phyloP scores from a whole-genome alignment of 495 filamentous ascomycete species.

The Thermochaetoides thermophila region DNA sequence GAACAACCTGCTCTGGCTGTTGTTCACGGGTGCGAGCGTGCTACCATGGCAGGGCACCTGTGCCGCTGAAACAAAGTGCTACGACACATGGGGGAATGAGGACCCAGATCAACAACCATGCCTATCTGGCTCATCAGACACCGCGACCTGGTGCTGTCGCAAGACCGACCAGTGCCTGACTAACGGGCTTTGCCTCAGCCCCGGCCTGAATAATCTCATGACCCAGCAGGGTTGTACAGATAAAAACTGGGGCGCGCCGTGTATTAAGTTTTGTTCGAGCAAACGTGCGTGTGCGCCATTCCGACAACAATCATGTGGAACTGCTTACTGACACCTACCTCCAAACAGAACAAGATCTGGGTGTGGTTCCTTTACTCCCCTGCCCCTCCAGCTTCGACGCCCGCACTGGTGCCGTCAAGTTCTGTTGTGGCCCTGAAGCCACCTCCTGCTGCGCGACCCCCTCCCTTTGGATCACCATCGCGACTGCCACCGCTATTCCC shows the following conservation, averaged over 20 bases:
- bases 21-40: background rate
- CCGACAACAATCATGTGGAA: no score
- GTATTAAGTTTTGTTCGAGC: constrained; percentile 6
- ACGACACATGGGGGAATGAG: constrained; percentile 9
- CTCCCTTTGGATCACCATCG: constrained; percentile 1
- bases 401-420: constrained; percentile 1
- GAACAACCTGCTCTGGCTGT: background rate
- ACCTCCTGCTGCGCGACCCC: constrained; percentile 5
- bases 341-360: background rate
- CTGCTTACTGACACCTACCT: background rate
- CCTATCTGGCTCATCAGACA: background rate
- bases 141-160: constrained; percentile 8
- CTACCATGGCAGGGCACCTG: background rate
- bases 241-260: constrained; percentile 6
- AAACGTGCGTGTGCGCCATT: background rate
- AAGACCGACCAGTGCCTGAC: constrained; percentile 11
- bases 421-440: constrained; percentile 10
- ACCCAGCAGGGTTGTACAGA: constrained; percentile 16
- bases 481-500: constrained; percentile 6
- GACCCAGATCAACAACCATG: constrained; percentile 8
- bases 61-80: constrained; percentile 6
- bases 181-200: constrained; percentile 12
- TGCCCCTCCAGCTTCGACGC: constrained; percentile 6
- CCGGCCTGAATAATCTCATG: constrained; percentile 10
- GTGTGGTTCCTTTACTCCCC: constrained; percentile 7